Evolutionary conservation across 2,329 filamentous ascomycete species (phyloP).

Genomic region (Colletotrichum endophyticum): DNA sequence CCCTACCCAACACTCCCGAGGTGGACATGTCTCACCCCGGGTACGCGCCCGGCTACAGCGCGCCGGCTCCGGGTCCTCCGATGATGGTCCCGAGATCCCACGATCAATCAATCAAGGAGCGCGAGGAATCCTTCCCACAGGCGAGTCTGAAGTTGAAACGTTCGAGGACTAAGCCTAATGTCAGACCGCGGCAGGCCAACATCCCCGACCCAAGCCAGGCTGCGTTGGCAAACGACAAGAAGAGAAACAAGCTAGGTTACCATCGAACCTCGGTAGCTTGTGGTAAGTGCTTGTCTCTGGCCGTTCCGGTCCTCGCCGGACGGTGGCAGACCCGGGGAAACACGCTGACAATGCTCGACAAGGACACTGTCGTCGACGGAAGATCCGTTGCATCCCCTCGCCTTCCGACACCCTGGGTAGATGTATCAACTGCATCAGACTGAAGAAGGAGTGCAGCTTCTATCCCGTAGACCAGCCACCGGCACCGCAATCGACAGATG

Average conservation of each 20-base stretch:
- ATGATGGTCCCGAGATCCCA: background rate
- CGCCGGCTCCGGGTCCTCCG: conserved; percentile 29
- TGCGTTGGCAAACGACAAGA: conserved; percentile 53
- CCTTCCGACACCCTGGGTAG: conserved; percentile 75
- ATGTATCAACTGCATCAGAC: conserved; percentile 89
- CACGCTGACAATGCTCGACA: conserved; percentile 17
- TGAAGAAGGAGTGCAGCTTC: conserved; percentile 95
- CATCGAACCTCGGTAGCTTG: conserved; percentile 95
- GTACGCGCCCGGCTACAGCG: conserved; percentile 37
- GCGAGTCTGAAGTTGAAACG: conserved; percentile 48
- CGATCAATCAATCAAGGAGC: conserved; percentile 32
- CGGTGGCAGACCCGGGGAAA: background rate
- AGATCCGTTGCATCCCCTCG: conserved; percentile 87
- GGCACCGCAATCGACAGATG: conserved; percentile 41
- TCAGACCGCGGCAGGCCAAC: conserved; percentile 44
- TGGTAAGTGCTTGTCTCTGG: conserved; percentile 66
- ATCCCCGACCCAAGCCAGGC: conserved; percentile 37
- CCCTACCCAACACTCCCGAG: conserved; percentile 44
- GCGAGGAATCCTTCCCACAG: conserved; percentile 41
- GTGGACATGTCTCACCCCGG: conserved; percentile 44
- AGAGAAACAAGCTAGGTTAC: conserved; percentile 91
- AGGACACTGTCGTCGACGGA: conserved; percentile 92
- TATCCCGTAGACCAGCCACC: conserved; percentile 83
- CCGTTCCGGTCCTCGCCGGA: background rate
- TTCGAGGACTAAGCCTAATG: conserved; percentile 55